Evolutionary conservation across 2,329 filamentous ascomycete genomes (phyloP).

Genomic region (Rhexocercosporidium sp.): DNA sequence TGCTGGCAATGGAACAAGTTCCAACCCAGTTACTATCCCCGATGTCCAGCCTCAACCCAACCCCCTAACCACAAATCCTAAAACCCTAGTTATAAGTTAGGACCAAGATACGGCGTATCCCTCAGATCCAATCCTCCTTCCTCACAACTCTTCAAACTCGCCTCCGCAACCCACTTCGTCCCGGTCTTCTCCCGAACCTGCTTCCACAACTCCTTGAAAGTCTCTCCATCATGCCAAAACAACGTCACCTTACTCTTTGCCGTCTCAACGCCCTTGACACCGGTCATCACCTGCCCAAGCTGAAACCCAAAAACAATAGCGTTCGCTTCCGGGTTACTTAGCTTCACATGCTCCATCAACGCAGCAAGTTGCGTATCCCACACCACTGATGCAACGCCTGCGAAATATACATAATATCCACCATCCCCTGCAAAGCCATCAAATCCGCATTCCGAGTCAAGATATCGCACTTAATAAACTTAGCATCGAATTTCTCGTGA

Average conservation of each 20-base stretch:
- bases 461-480: neutral
- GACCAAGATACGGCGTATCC: neutral
- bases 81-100: neutral
- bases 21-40: neutral
- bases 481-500: neutral
- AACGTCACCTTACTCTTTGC: neutral
- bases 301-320: neutral
- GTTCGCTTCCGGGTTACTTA: neutral
- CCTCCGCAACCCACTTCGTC: neutral
- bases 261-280: neutral
- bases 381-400: neutral
- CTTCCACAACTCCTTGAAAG: neutral
- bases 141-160: neutral
- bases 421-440: neutral
- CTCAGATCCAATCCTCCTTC: neutral
- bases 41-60: neutral
- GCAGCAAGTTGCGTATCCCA: neutral
- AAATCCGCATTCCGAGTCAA: neutral
- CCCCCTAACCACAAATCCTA: neutral
- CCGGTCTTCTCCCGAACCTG: neutral
- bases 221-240: neutral
- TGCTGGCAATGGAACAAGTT: too few species aligned
- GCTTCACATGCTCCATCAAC: neutral
- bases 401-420: neutral
- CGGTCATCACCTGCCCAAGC: neutral